These are phyloP conservation scores for Annulohypoxylon moriforme DNA, from an alignment of 495 filamentous ascomycete species.

Conservation along the genomic window DNA sequence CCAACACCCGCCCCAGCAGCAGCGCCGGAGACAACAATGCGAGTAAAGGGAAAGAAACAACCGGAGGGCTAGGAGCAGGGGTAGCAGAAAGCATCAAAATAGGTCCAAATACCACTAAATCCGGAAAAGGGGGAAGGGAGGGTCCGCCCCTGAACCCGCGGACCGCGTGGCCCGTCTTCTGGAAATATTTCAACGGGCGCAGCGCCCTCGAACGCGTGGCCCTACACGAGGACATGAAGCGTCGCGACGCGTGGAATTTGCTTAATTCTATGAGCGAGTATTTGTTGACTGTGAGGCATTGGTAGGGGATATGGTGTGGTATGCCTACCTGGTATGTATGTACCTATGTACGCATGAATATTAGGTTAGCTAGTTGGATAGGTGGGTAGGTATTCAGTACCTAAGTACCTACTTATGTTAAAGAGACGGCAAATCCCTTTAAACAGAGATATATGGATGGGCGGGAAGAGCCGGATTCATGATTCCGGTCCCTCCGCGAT, in stretches of 20 bases:
- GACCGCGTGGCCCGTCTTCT: conserved; percentile 64
- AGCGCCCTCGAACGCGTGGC: conserved; percentile 89
- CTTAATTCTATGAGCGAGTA: conserved; percentile 70
- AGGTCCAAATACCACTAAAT: conserved; percentile 25
- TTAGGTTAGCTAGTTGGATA: background rate
- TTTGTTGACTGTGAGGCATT: conserved; percentile 66
- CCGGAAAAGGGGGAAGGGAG: conserved; percentile 33
- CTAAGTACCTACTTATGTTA: background rate
- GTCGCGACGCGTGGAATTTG: conserved; percentile 81
- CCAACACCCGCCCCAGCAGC: background rate
- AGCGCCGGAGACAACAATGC: background rate
- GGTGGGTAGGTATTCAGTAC: background rate
- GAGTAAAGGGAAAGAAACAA: background rate
- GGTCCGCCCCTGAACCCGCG: conserved; percentile 52
- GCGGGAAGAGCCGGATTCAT: background rate
- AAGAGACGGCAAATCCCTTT: background rate
- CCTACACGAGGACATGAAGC: conserved; percentile 82
- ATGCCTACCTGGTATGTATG: too few relatives aligned
- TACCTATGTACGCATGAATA: background rate
- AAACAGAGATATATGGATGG: background rate
- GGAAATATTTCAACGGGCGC: conserved; percentile 88
- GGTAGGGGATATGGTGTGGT: too few relatives aligned
- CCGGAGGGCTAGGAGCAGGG: conserved; percentile 36
- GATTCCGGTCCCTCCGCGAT: background rate
- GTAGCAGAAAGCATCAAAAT: conserved; percentile 35